These are phyloP conservation scores for Diospyros kaki DNA, from an alignment of 148 eudicot species.

Conservation along the genomic window DNA sequence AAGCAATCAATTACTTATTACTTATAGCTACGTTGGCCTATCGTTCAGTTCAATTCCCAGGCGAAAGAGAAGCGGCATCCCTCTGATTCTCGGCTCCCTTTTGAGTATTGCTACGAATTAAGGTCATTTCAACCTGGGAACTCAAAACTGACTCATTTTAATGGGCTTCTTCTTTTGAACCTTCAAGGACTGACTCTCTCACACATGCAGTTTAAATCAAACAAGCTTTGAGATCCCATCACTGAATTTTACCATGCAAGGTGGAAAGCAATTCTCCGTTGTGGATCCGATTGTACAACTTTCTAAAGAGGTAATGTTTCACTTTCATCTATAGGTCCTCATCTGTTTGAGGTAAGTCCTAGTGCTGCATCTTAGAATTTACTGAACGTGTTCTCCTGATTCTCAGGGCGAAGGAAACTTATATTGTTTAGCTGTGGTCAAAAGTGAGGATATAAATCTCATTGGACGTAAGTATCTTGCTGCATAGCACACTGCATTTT, in stretches of 20 bases:
- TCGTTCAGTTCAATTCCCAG: constrained; percentile 56
- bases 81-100: constrained; percentile 31
- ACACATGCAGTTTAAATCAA: constrained; percentile 44
- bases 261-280: constrained; percentile 47
- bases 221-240: constrained; percentile 24
- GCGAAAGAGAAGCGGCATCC: constrained; percentile 32
- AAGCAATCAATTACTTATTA: no score
- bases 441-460: constrained; percentile 51
- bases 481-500: background rate
- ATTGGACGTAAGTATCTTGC: constrained; percentile 51
- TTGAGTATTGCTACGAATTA: constrained; percentile 50
- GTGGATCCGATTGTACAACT: constrained; percentile 31
- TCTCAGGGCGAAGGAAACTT: constrained; percentile 30
- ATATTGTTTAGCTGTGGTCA: constrained; percentile 61
- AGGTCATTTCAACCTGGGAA: constrained; percentile 25
- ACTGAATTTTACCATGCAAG: constrained; percentile 65
- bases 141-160: background rate
- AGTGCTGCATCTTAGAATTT: background rate
- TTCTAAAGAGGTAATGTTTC: constrained; percentile 24
- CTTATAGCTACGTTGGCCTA: background rate
- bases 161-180: background rate
- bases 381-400: constrained; percentile 12
- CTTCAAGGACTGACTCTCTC: constrained; percentile 9
- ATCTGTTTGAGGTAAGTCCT: background rate
- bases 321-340: background rate